Evolutionary conservation across 1,284 basidiomycete genomes (phyloP), one percentile per base, ranked within the genome.

Genomic region (Boletus smithii): DNA sequence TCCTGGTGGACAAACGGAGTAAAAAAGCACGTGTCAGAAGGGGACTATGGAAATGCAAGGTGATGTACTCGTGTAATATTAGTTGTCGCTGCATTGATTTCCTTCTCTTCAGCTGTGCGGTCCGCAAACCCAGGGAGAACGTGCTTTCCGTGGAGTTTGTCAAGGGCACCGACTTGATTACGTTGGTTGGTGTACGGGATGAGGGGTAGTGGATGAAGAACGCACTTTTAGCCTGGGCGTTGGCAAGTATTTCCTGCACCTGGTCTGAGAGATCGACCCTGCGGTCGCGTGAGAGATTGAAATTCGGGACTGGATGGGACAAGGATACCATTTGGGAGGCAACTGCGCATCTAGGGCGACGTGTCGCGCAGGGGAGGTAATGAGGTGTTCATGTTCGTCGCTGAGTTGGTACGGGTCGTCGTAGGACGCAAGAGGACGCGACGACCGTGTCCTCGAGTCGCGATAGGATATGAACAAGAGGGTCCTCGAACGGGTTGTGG

Each of bases 81-180:
- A 26, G 77, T 80, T 1, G 95, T 95, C 34, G 90, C 75, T 16
- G 76, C 66, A 64, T 98, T 91, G 54, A 99, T 99, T 66, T 97
- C 93, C 55, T 84, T 79, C 71, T 99, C 95, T 70, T 99, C 95
- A 13, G 82, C 81, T 2, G 88, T 80, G 48, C 95, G 88, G 76
- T 99, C 97, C 62, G 91, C 81, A 67, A 99, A 99, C 3, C 93
- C 94, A 51, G 97, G 97, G 3, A 99, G 79, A 45, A 90, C 86
- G 67, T 98, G 95, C 67, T 93, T 97, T 52, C 94, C 88, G 60
- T 99, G 95, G 8, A 99, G 80, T 65, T 89, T 94, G 67, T 98
- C 95, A 37, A 97, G 83, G 7, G 81, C 69, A 22, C 76, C 63
- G 65, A 97, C 88, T 95, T 50, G 53, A 43, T 46, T 59, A 47